These are phyloP conservation scores for Spergularia marina DNA, from an alignment of 148 eudicot species.

Conservation along the genomic window DNA sequence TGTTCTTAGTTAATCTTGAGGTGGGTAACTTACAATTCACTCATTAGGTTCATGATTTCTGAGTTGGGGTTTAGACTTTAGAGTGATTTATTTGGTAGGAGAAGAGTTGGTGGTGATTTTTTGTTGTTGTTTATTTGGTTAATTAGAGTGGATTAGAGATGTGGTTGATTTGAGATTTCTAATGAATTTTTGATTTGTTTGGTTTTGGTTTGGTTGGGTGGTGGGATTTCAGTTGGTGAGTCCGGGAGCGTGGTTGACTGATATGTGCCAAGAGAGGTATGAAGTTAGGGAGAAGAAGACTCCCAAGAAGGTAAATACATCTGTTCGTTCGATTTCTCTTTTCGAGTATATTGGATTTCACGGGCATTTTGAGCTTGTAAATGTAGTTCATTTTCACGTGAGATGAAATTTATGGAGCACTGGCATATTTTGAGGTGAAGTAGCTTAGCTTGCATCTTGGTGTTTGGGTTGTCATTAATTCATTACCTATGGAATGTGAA, in stretches of 20 bases:
- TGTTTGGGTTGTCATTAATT: neutral
- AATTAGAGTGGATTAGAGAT: neutral
- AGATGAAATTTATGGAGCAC: neutral
- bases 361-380: neutral
- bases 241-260: slow-evolving; percentile 84
- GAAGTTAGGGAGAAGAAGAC: slow-evolving; percentile 90
- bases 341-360: neutral
- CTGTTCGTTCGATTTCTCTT: neutral
- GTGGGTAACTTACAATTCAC: neutral
- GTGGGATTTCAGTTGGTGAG: slow-evolving; percentile 56
- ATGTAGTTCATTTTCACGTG: neutral
- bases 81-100: slow-evolving; percentile 1
- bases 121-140: neutral
- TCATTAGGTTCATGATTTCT: too few relatives aligned
- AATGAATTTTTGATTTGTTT: neutral
- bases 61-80: too few relatives aligned
- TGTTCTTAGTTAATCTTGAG: too few relatives aligned
- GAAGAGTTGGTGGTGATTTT: neutral
- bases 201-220: neutral
- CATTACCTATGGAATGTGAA: neutral
- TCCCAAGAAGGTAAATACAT: slow-evolving; percentile 63
- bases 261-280: slow-evolving; percentile 71
- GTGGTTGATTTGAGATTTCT: slow-evolving; percentile 5
- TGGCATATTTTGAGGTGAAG: neutral
- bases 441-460: neutral